Base-by-base conservation (phyloP, 352 stramenopile genomes). In the Pythium angustatum region DNA sequence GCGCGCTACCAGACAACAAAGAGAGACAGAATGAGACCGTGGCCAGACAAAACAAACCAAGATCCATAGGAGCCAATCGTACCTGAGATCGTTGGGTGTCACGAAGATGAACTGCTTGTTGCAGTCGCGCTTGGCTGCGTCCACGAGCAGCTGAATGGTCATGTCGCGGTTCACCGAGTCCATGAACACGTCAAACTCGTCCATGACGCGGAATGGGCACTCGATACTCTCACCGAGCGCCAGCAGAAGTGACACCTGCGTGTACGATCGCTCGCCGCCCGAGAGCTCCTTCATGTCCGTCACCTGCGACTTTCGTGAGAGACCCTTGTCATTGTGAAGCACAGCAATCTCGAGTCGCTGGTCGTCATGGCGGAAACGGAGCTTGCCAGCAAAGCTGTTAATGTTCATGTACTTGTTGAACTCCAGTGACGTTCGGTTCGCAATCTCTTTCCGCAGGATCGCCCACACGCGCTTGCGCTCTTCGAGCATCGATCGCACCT, bases 151-250 rank as follows among this genome's bases (percentile, higher is more conserved):
- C 41, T 98, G 78, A 58, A 99, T 94, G 3, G 96, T 97, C 67
- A 98, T 93, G 33, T 98, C 98, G 45, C 97, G 85, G 54, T 97
- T 96, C 30, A 98, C 88, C 24, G 96, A 93, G 81, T 99, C 98
- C 85, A 99, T 98, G 66, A 99, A 99, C 31, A 99, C 97, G 76
- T 99, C 97, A 69, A 99, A 99, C 81, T 99, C 97, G 71, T 99
- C 97, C 92, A 99, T 98, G 36, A 99, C 93, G 62, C 96, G 88
- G 72, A 99, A 99, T 19, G 96, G 96, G 56, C 85, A 96, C 64
- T 96, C 87, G 56, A 93, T 94, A 67, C 83, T 93, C 66, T 95
- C 77, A 6, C 87, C 96, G 12, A 99, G 83, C 17, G 97, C 97
- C 51, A 99, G 72, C 45, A 99, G 78, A 41, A 99, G 75, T 27